A percentile compares a stretch with the other conserved stretches of the same genome.
These are phyloP conservation scores for Aspergillus nanangensis DNA, from an alignment of 495 filamentous ascomycete genomes.

Conservation along the genomic window DNA sequence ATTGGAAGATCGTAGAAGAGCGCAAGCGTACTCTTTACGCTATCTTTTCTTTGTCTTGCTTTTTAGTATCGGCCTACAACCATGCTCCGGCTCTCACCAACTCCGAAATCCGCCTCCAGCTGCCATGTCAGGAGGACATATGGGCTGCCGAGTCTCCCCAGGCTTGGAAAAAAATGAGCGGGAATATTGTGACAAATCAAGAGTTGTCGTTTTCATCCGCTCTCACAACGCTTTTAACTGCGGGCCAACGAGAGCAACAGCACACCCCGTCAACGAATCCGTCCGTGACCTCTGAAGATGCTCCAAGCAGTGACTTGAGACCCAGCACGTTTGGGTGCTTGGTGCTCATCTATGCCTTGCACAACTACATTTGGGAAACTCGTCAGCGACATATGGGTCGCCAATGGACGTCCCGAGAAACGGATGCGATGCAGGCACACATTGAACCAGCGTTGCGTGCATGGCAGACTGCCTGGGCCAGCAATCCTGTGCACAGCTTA, in stretches of 20 bases:
- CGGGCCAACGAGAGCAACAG: conserved; percentile 68
- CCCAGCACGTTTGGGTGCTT: conserved; percentile 95
- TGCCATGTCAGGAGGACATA: conserved; percentile 91
- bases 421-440: conserved; percentile 92
- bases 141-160: conserved; percentile 80
- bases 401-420: conserved; percentile 87
- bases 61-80: conserved; percentile 90
- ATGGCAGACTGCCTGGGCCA: conserved; percentile 93
- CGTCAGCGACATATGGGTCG: conserved; percentile 85
- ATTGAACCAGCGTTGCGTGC: conserved; percentile 92
- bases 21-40: conserved; percentile 91
- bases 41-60: conserved; percentile 85
- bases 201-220: conserved; percentile 69
- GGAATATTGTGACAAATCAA: conserved; percentile 58
- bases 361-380: conserved; percentile 99
- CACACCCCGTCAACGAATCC: conserved; percentile 28
- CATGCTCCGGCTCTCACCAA: conserved; percentile 87
- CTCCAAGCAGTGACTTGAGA: conserved; percentile 62
- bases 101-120: conserved; percentile 85
- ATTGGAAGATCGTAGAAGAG: conserved; percentile 86
- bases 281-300: conserved; percentile 21
- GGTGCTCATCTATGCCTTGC: conserved; percentile 88
- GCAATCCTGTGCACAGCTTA: conserved; percentile 78
- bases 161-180: conserved; percentile 73
- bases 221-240: conserved; percentile 72